Percentiles rank a stretch among this genome's conserved stretches.
These are phyloP conservation scores for Cryphonectria radicalis DNA, from an alignment of 2,329 filamentous ascomycete genomes.

Conservation along the genomic window DNA sequence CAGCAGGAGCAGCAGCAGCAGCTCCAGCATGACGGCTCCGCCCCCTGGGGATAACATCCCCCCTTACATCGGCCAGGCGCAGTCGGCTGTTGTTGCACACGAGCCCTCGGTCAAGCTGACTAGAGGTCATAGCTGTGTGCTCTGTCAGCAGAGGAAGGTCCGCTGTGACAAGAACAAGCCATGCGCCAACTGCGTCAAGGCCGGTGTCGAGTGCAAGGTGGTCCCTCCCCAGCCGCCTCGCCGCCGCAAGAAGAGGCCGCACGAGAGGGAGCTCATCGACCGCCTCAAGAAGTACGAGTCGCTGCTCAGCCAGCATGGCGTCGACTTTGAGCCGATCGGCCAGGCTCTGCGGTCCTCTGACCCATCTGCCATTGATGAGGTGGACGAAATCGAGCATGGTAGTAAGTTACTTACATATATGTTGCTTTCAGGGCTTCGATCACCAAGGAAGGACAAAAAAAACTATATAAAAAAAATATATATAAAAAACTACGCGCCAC, in stretches of 20 bases:
- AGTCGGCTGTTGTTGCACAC: conserved; percentile 29
- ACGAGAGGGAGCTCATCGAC: conserved; percentile 72
- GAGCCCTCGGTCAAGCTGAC: conserved; percentile 58
- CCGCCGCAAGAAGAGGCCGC: conserved; percentile 65
- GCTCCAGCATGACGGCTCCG: conserved; percentile 23
- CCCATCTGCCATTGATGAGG: conserved; percentile 49
- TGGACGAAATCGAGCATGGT: conserved; percentile 60
- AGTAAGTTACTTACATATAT: conserved; percentile 31
- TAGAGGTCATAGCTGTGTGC: conserved; percentile 66
- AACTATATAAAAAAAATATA: too few species aligned
- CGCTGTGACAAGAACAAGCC: conserved; percentile 75
- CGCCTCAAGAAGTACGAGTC: conserved; percentile 71
- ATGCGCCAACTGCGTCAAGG: conserved; percentile 70
- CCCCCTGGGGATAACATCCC: conserved; percentile 22
- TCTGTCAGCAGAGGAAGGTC: conserved; percentile 78
- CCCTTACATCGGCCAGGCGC: conserved; percentile 36
- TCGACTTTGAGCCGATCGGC: conserved; percentile 70
- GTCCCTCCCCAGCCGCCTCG: conserved; percentile 61
- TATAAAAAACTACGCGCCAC: not conserved
- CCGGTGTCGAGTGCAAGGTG: conserved; percentile 64
- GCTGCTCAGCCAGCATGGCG: conserved; percentile 66
- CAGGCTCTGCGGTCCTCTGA: conserved; percentile 50
- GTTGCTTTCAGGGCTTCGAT: not conserved
- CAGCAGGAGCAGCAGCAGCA: not conserved
- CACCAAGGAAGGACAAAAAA: not conserved